phyloP scores from a whole-genome alignment of 164 flowering plant genomes.

The Tetrastigma voinierianum region DNA sequence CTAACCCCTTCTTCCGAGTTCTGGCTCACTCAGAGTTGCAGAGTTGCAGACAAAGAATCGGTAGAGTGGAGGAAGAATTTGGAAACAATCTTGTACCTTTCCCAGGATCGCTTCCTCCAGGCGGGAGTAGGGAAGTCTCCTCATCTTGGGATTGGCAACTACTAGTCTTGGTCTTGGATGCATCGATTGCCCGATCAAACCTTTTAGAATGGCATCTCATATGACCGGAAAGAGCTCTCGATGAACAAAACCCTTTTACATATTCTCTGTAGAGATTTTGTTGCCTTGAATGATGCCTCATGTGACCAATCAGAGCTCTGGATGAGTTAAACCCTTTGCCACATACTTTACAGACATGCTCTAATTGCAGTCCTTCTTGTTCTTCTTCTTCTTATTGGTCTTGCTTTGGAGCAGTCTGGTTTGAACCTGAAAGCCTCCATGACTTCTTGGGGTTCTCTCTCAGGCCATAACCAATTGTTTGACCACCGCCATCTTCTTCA shows the following conservation, averaged over 20 bases:
- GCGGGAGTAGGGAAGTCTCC: conserved; percentile 10
- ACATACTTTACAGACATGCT: conserved; percentile 31
- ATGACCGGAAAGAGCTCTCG: conserved; percentile 14
- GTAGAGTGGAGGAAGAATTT: conserved; percentile 17
- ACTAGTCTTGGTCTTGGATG: conserved; percentile 1
- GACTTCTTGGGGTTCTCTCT: conserved; percentile 47
- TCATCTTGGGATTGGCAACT: conserved; percentile 15
- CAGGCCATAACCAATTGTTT: conserved; percentile 25
- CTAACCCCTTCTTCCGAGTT: conserved; percentile 21
- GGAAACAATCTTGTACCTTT: conserved; percentile 21
- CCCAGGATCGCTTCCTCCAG: conserved; percentile 32
- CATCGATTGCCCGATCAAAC: not conserved
- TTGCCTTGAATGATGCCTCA: conserved; percentile 35
- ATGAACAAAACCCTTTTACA: conserved; percentile 15
- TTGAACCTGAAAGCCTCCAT: conserved; percentile 29
- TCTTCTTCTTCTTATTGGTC: conserved; percentile 6
- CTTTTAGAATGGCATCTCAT: conserved; percentile 13
- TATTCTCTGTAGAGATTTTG: conserved; percentile 20
- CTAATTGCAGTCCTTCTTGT: no score
- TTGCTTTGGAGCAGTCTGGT: not conserved
- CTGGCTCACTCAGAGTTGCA: conserved; percentile 27
- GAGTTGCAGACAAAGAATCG: conserved; percentile 21
- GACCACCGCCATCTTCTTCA: not conserved
- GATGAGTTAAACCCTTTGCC: conserved; percentile 36
- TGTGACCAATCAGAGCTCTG: conserved; percentile 43